Conservation (phyloP, 306 rosid species). For the Mimosa pudica region DNA sequence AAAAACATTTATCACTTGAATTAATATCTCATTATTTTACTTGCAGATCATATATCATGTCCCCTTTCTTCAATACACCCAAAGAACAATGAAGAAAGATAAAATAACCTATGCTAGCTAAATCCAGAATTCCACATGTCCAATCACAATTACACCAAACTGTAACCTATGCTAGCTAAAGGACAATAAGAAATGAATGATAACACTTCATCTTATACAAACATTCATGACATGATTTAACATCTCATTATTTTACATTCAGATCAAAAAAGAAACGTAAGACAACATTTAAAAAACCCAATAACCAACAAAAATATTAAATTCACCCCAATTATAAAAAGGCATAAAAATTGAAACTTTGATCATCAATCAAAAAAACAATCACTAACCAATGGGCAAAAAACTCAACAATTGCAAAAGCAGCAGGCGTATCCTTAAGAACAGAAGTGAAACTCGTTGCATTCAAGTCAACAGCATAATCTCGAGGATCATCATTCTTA, state of each 20-base stretch:
- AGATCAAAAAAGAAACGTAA: slow-evolving; percentile 9
- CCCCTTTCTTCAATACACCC: background rate
- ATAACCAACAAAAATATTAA: slow-evolving; percentile 10
- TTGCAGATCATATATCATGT: slow-evolving; percentile 12
- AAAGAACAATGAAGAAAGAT: too few relatives aligned
- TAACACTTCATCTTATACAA: background rate
- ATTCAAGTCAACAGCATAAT: slow-evolving; percentile 82
- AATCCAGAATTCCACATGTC: too few relatives aligned
- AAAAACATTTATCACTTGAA: background rate
- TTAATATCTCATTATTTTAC: background rate
- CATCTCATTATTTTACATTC: background rate
- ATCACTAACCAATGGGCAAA: slow-evolving; percentile 81
- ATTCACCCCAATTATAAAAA: slow-evolving; percentile 1
- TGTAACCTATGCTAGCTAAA: background rate
- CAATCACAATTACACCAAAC: background rate
- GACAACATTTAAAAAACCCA: background rate
- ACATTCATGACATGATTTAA: background rate
- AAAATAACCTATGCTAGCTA: too few relatives aligned
- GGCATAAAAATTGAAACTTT: background rate
- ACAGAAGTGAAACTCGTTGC: slow-evolving; percentile 68
- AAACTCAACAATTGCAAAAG: slow-evolving; percentile 81
- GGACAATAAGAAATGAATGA: slow-evolving; percentile 3
- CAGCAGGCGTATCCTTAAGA: slow-evolving; percentile 76
- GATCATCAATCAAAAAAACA: background rate
- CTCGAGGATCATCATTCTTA: slow-evolving; percentile 45